phyloP scores from a whole-genome alignment of 805 yeast genomes.

The Saturnispora serradocipensis region DNA sequence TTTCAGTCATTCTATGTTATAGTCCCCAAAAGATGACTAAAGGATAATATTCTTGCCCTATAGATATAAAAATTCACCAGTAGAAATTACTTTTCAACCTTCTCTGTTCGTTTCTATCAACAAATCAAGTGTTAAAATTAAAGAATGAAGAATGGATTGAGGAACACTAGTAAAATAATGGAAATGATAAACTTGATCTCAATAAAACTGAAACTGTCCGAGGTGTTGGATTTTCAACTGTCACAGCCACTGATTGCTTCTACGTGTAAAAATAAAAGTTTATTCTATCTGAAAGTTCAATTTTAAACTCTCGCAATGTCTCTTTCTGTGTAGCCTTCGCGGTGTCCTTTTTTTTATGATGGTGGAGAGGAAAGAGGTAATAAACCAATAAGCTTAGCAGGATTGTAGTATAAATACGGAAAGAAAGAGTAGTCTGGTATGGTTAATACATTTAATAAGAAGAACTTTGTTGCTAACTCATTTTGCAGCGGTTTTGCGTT shows the following conservation, averaged over 20 bases:
- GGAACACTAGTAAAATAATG: not conserved
- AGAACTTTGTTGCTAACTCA: no score
- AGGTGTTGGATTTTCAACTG: not conserved
- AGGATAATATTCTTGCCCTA: not conserved
- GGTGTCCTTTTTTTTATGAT: not conserved
- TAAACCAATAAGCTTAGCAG: not conserved
- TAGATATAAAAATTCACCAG: not conserved
- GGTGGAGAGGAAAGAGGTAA: not conserved
- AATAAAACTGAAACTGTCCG: not conserved
- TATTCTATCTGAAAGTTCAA: not conserved
- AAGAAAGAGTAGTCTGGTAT: no score
- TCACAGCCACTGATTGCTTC: not conserved
- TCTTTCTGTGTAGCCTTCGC: not conserved
- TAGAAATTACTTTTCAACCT: not conserved
- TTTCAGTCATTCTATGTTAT: constrained; percentile 1
- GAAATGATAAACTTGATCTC: not conserved
- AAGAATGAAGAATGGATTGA: not conserved
- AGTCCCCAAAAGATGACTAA: not conserved
- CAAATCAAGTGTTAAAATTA: not conserved
- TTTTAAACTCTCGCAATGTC: not conserved
- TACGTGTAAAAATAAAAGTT: not conserved
- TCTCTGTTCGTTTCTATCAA: not conserved
- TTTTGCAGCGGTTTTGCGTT: no score
- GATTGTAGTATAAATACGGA: no score
- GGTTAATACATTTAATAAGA: no score